A percentile compares a stretch with the other conserved stretches of the same genome.
These are phyloP conservation scores for Corylus americana DNA, from an alignment of 306 rosid species.

Conservation along the genomic window DNA sequence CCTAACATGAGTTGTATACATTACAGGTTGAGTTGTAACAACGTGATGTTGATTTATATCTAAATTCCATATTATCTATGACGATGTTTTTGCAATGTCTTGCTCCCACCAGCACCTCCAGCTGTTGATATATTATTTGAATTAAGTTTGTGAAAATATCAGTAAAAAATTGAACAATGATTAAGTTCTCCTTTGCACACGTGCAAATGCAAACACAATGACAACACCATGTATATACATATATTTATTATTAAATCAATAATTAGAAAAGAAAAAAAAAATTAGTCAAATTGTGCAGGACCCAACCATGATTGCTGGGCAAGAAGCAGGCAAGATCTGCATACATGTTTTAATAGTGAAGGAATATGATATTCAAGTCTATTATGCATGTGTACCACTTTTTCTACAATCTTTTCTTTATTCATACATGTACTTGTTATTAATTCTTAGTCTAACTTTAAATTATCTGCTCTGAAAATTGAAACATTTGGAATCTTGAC, in stretches of 20 bases:
- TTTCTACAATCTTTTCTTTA: too few relatives aligned
- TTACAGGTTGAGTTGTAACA: too few relatives aligned
- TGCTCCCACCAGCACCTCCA: conserved; percentile 24
- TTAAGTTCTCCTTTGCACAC: not conserved
- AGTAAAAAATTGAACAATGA: not conserved
- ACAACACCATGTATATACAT: not conserved
- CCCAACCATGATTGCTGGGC: not conserved
- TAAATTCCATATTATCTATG: not conserved
- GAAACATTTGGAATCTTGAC: too few relatives aligned
- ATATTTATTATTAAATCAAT: too few relatives aligned
- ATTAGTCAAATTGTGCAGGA: not conserved
- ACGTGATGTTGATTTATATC: not conserved
- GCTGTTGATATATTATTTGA: not conserved
- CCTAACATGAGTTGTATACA: too few relatives aligned
- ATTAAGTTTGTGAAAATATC: not conserved
- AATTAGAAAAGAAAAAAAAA: too few relatives aligned
- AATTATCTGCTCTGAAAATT: too few relatives aligned
- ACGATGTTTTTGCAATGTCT: conserved; percentile 28
- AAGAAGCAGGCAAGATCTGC: not conserved
- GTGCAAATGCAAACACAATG: not conserved
- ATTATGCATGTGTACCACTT: too few relatives aligned
- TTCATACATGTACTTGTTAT: too few relatives aligned
- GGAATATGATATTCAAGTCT: too few relatives aligned
- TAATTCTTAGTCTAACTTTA: too few relatives aligned
- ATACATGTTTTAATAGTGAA: not conserved